Conservation (phyloP, 768 basidiomycete genomes). For the Myochromella boudieri region DNA sequence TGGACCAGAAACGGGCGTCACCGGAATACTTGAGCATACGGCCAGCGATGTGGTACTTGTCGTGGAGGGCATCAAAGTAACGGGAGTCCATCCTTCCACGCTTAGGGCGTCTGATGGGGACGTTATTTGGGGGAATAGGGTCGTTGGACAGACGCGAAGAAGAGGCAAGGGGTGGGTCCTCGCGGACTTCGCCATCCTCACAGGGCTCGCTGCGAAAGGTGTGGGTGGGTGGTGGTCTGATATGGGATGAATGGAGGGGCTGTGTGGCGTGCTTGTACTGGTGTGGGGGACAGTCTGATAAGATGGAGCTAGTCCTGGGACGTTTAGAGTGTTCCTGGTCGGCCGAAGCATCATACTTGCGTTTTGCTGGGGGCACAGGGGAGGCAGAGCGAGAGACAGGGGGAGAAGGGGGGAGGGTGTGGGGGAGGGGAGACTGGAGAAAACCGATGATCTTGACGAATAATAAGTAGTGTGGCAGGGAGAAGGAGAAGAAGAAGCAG, state of each 20-base stretch:
- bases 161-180: slow-evolving; percentile 36
- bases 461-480: slow-evolving; percentile 15
- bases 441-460: slow-evolving; percentile 38
- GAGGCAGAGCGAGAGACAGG: slow-evolving; percentile 50
- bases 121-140: slow-evolving; percentile 32
- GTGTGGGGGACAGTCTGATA: slow-evolving; percentile 22
- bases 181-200: slow-evolving; percentile 56
- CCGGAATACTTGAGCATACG: slow-evolving; percentile 83
- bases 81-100: slow-evolving; percentile 49
- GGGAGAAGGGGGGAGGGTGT: slow-evolving; percentile 50
- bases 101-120: slow-evolving; percentile 68
- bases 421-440: slow-evolving; percentile 41
- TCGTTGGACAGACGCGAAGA: slow-evolving; percentile 23
- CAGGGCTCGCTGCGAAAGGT: slow-evolving; percentile 41
- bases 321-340: slow-evolving; percentile 47
- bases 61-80: slow-evolving; percentile 61
- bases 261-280: slow-evolving; percentile 20
- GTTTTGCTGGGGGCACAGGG: slow-evolving; percentile 46
- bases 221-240: slow-evolving; percentile 22
- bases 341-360: slow-evolving; percentile 40
- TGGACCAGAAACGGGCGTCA: slow-evolving; percentile 75
- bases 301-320: slow-evolving; percentile 35
- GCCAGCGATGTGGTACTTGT: slow-evolving; percentile 68
- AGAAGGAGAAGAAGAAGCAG: slow-evolving; percentile 6
- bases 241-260: slow-evolving; percentile 28